Evolutionary conservation across 1,284 basidiomycete genomes (phyloP).

Genomic region (Cryptococcus sp.): DNA sequence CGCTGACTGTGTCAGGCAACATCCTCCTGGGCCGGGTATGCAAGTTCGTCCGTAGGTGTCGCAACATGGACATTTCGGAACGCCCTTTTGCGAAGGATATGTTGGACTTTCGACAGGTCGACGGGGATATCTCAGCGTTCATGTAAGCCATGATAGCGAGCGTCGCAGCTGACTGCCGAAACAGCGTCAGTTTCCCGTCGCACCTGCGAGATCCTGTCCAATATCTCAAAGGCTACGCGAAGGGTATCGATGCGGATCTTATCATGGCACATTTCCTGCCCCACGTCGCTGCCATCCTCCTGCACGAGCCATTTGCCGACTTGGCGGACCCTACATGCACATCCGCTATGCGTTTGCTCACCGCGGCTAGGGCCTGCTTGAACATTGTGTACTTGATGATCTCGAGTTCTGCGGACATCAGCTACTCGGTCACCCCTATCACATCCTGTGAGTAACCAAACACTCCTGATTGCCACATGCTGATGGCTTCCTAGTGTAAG

Average conservation of each 20-base stretch:
- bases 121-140: constrained; percentile 31
- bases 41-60: constrained; percentile 29
- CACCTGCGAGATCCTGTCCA: constrained; percentile 40
- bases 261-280: constrained; percentile 40
- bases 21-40: constrained; percentile 35
- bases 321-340: constrained; percentile 27
- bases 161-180: neutral
- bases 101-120: constrained; percentile 32
- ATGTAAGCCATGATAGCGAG: constrained; percentile 13
- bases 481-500: too few species aligned
- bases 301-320: constrained; percentile 47
- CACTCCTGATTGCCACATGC: neutral
- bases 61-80: constrained; percentile 13
- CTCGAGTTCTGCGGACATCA: constrained; percentile 35
- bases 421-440: constrained; percentile 27
- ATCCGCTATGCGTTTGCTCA: constrained; percentile 29
- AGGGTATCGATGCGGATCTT: constrained; percentile 39
- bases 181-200: constrained; percentile 34
- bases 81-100: constrained; percentile 13
- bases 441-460: constrained; percentile 32
- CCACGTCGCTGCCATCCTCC: constrained; percentile 38
- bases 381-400: constrained; percentile 35
- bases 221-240: constrained; percentile 23
- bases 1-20: constrained; percentile 15
- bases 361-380: constrained; percentile 32